Conservation (phyloP, 148 eudicot species). For the Amaranthus hypochondriacus region DNA sequence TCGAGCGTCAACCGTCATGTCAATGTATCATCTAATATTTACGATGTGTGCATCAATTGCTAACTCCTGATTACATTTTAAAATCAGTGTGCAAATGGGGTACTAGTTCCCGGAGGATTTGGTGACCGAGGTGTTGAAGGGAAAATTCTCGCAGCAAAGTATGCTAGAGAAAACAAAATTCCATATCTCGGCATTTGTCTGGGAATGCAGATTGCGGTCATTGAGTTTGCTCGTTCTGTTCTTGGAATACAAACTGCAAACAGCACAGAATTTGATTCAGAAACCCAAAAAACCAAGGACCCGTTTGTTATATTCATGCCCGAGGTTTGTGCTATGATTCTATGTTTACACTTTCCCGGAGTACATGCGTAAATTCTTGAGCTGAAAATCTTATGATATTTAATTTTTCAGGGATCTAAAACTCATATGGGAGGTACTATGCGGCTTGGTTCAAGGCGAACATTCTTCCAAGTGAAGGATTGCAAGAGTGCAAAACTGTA, state of each 20-base stretch:
- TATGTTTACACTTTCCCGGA: background rate
- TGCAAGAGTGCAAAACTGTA: constrained; percentile 79
- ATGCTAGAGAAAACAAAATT: constrained; percentile 80
- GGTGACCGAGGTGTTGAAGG: constrained; percentile 99
- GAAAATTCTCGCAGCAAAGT: constrained; percentile 87
- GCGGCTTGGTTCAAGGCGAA: constrained; percentile 97
- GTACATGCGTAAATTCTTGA: background rate
- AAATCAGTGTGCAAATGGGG: constrained; percentile 75
- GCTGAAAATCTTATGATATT: constrained; percentile 6
- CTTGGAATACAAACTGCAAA: constrained; percentile 72
- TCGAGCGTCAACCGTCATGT: background rate
- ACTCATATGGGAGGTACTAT: constrained; percentile 99
- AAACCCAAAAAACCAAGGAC: constrained; percentile 47
- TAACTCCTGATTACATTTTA: constrained; percentile 5
- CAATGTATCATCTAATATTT: background rate
- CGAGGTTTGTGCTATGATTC: constrained; percentile 46
- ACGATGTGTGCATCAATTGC: background rate
- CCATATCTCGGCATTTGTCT: constrained; percentile 94
- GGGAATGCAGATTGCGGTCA: constrained; percentile 94
- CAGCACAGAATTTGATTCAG: constrained; percentile 81
- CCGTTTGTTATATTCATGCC: constrained; percentile 94
- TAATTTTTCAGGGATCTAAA: constrained; percentile 61
- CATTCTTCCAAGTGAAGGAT: constrained; percentile 60
- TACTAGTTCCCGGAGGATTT: constrained; percentile 95
- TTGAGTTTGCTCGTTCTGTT: constrained; percentile 81